Evolutionary conservation across 2,329 filamentous ascomycete species (phyloP).

Genomic region (Nemania sp.): DNA sequence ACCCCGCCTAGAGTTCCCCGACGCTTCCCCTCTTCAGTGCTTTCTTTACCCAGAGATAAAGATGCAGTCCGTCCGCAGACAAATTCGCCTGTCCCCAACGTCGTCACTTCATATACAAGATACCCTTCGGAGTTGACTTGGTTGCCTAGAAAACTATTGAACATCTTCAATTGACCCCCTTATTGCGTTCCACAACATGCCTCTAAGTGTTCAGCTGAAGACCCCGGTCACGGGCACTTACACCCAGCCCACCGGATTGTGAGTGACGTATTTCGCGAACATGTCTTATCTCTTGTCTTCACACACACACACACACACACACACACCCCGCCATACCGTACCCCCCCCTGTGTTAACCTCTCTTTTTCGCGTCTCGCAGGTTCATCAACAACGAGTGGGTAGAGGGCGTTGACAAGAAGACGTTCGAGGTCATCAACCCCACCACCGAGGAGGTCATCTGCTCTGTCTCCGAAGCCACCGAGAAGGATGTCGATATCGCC

Average conservation of each 20-base stretch:
- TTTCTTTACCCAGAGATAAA: conserved; percentile 20
- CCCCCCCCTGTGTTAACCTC: conserved; percentile 19
- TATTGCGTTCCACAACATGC: conserved; percentile 42
- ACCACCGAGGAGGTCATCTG: conserved; percentile 81
- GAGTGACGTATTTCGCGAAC: conserved; percentile 40
- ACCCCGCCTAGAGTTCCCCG: conserved; percentile 18
- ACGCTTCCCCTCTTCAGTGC: not conserved
- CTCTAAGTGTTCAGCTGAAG: conserved; percentile 64
- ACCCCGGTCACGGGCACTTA: conserved; percentile 67
- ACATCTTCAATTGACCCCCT: not conserved
- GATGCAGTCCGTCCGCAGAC: conserved; percentile 3
- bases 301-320: not conserved
- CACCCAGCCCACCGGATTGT: conserved; percentile 66
- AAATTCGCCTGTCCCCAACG: not conserved
- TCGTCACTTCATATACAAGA: conserved; percentile 1
- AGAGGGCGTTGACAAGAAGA: conserved; percentile 81
- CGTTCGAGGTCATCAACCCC: conserved; percentile 91
- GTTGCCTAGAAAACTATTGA: not conserved
- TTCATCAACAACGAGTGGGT: conserved; percentile 96
- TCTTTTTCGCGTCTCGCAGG: conserved; percentile 46
- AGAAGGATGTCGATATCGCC: conserved; percentile 83
- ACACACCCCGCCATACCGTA: not conserved
- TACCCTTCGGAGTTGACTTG: not conserved
- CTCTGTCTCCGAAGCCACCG: conserved; percentile 81
- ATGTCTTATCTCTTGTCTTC: not conserved